Evolutionary conservation across 768 basidiomycete genomes (phyloP).

Genomic region (Lactarius tabidus): DNA sequence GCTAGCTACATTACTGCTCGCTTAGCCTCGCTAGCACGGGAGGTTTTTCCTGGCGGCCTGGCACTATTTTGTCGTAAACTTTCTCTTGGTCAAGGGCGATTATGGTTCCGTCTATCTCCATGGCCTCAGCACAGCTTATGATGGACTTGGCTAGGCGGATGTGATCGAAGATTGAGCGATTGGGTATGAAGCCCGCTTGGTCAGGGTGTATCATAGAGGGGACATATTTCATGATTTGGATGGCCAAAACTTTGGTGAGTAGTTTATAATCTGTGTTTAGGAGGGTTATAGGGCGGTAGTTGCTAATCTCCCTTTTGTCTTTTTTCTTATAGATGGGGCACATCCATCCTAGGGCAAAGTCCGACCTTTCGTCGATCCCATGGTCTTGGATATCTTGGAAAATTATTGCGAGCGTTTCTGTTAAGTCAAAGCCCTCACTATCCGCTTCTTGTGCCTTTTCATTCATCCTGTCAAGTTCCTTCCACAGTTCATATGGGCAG

Average conservation of each 20-base stretch:
- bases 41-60: no score
- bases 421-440: not conserved
- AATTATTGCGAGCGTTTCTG: not conserved
- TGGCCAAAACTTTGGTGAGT: constrained; percentile 21
- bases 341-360: constrained; percentile 34
- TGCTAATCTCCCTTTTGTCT: constrained; percentile 1
- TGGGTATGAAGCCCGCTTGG: constrained; percentile 17
- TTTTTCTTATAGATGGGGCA: constrained; percentile 43
- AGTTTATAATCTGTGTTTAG: constrained; percentile 36
- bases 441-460: no score
- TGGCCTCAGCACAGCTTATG: not conserved
- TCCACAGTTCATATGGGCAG: not conserved
- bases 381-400: not conserved
- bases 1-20: no score
- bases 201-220: not conserved
- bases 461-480: not conserved
- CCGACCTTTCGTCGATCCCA: not conserved
- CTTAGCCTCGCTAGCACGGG: no score
- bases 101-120: no score
- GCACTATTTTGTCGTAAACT: no score
- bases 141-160: not conserved
- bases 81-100: not conserved
- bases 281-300: constrained; percentile 24
- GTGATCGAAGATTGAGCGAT: constrained; percentile 1
- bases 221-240: no score